Evolutionary conservation across 306 rosid genomes (phyloP), one percentile per base, ranked within the genome.

Genomic region (Luffa acutangula): DNA sequence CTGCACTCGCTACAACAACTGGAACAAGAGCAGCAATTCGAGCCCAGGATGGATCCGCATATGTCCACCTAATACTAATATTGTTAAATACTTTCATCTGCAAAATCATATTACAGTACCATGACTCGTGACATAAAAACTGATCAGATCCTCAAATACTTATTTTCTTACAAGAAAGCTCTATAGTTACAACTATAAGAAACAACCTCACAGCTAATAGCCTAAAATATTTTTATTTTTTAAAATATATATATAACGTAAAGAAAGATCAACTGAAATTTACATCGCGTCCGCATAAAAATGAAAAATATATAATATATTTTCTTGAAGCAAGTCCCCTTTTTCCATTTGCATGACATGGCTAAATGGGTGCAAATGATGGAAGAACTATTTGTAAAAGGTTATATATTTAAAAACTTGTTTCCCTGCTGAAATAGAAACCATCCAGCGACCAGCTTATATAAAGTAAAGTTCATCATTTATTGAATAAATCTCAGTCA

Each of bases 21-120:
- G 98, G 98, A 78, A 94, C 97, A 65, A 94, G 96, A 13, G 98
- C 97, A 48, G 98, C 93, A 83, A 94, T 92, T 77, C 97, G 98
- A 10, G 97, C 96, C 97, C 98, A 94, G 49, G 98, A 89, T 79
- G 94, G 93, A 79, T 94, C 97, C 62, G 93, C 97, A 75, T 94
- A 94, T 33, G 98, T 94, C 98, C 97, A 94, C 90, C 98, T 94
- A 17, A 73, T 73, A 73, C 14, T 25, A 33, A 73, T 49, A 73
- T 49, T 49, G 59, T 31, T 33, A 51, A 46, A 45, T 6, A 71
- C 42, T 25, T 71, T 31, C 58, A 2, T 45, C 20, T 5, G 52
- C 9, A 70, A 42, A 70, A 70, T 70, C 36, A 41, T 37, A 46
- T 71, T 71, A 42, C 53, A 69, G 36, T n/a, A 2, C 41, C 36